phyloP scores from a whole-genome alignment of 2,329 filamentous ascomycete genomes.

The Fusarium euwallaceae region DNA sequence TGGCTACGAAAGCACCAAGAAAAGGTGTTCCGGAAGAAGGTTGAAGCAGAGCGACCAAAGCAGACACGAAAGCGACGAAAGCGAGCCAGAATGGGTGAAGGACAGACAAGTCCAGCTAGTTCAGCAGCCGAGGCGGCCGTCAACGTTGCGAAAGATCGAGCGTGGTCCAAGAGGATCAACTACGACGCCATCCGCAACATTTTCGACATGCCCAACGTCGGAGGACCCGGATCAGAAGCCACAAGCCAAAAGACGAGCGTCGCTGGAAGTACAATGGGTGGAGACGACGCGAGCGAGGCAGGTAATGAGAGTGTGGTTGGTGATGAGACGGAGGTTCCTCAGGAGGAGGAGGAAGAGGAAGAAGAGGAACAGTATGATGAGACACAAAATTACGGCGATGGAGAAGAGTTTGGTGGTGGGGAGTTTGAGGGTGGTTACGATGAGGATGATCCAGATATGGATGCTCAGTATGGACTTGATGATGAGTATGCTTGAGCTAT shows the following conservation, averaged over 20 bases:
- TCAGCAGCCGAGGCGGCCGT: slow-evolving; percentile 78
- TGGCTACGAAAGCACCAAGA: slow-evolving; percentile 90
- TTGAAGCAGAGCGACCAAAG: slow-evolving; percentile 69
- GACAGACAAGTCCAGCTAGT: slow-evolving; percentile 74
- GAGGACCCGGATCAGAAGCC: slow-evolving; percentile 63
- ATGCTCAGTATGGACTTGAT: slow-evolving; percentile 53
- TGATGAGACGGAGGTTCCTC: slow-evolving; percentile 49
- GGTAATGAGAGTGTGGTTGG: slow-evolving; percentile 54
- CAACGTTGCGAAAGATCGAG: slow-evolving; percentile 75
- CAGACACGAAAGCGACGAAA: slow-evolving; percentile 68
- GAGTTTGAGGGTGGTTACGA: slow-evolving; percentile 52
- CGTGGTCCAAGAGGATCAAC: slow-evolving; percentile 81
- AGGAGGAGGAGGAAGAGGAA: slow-evolving; percentile 53
- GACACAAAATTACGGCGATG: slow-evolving; percentile 49
- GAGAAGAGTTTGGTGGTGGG: slow-evolving; percentile 49
- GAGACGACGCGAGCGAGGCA: slow-evolving; percentile 52
- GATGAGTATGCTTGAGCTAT: slow-evolving; percentile 44
- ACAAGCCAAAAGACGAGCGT: slow-evolving; percentile 61
- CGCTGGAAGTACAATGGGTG: slow-evolving; percentile 54
- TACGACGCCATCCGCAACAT: slow-evolving; percentile 73
- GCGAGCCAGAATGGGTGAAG: slow-evolving; percentile 72
- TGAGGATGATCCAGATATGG: slow-evolving; percentile 55
- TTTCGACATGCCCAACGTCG: slow-evolving; percentile 62
- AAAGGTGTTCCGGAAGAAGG: slow-evolving; percentile 81
- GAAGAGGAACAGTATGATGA: slow-evolving; percentile 55